Conservation (phyloP, 176 grass and related monocot genomes). For the Pontederia paniculata region DNA sequence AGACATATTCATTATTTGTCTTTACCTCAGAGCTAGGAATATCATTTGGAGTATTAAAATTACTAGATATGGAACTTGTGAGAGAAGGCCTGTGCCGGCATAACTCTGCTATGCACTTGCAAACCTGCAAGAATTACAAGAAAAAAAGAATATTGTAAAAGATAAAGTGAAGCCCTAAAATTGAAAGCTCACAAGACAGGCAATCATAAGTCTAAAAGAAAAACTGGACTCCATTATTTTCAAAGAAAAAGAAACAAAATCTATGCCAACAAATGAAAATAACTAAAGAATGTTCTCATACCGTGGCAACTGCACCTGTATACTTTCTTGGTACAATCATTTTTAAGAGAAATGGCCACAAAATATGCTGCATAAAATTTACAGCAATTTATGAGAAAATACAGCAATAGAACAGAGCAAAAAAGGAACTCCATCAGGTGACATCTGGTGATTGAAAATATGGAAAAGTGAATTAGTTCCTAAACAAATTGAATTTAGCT, state of each 20-base stretch:
- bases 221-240: neutral
- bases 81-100: slow-evolving; percentile 68
- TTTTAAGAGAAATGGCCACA: slow-evolving; percentile 96
- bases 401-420: neutral
- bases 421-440: neutral
- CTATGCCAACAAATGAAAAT: neutral
- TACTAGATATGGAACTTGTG: slow-evolving; percentile 44
- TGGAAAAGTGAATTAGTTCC: slow-evolving; percentile 1
- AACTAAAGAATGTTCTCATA: slow-evolving; percentile 20
- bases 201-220: neutral
- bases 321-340: slow-evolving; percentile 89
- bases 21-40: slow-evolving; percentile 69
- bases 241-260: neutral
- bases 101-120: slow-evolving; percentile 95
- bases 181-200: neutral
- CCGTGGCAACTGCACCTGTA: slow-evolving; percentile 79
- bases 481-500: neutral
- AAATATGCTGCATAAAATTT: slow-evolving; percentile 57
- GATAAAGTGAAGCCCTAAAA: neutral
- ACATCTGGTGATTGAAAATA: slow-evolving; percentile 1
- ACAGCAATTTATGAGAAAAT: neutral
- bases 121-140: slow-evolving; percentile 43
- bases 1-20: slow-evolving; percentile 11
- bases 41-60: slow-evolving; percentile 66
- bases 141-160: neutral